Evolutionary conservation across 805 yeast species (phyloP).

Genomic region (Wickerhamomyces strasburgensis): DNA sequence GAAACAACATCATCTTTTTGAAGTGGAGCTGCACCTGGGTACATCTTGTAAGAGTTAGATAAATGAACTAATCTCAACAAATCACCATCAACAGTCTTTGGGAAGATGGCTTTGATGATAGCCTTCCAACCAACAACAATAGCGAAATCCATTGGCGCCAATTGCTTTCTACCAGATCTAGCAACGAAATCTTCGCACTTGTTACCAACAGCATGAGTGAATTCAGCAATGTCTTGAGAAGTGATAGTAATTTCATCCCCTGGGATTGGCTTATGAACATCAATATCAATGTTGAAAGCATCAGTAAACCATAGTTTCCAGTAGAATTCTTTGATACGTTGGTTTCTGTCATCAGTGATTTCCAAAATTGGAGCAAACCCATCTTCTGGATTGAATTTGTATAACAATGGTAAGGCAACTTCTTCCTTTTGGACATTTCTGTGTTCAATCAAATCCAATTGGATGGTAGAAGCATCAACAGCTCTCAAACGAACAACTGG

Average conservation of each 20-base stretch:
- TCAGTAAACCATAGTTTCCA: conserved; percentile 93
- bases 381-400: conserved; percentile 72
- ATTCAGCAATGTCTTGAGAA: conserved; percentile 76
- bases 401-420: conserved; percentile 71
- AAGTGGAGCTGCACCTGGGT: conserved; percentile 87
- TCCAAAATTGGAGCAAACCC: conserved; percentile 97
- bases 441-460: conserved; percentile 74
- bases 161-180: conserved; percentile 75
- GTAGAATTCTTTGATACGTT: conserved; percentile 90
- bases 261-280: conserved; percentile 63
- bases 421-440: conserved; percentile 78
- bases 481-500: conserved; percentile 63
- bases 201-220: conserved; percentile 96
- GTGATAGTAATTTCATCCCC: conserved; percentile 68
- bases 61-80: conserved; percentile 88
- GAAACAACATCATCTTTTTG: conserved; percentile 82
- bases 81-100: conserved; percentile 93
- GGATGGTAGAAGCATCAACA: conserved; percentile 47
- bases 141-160: conserved; percentile 99
- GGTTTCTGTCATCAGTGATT: conserved; percentile 84
- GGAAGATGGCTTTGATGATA: conserved; percentile 97
- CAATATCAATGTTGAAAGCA: conserved; percentile 58
- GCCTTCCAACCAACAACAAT: conserved; percentile 98
- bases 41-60: conserved; percentile 90
- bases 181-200: conserved; percentile 93